phyloP scores from a whole-genome alignment of 129 eudicot species.

The Chrysanthemum lavandulifolium region DNA sequence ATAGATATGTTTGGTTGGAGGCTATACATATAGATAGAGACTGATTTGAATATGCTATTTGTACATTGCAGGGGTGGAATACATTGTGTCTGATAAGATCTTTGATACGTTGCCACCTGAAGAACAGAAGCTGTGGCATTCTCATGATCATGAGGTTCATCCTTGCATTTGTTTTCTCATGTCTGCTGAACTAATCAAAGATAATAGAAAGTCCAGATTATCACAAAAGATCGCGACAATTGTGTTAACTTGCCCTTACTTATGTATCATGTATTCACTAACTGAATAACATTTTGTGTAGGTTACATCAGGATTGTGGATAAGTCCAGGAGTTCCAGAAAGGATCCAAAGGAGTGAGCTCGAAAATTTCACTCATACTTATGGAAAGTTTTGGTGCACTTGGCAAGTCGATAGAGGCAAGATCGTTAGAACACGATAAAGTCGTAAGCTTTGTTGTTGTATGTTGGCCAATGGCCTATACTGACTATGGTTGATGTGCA shows the following conservation, averaged over 20 bases:
- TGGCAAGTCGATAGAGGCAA: conserved; percentile 89
- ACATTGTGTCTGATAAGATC: conserved; percentile 63
- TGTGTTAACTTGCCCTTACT: not conserved
- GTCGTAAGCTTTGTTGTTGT: not conserved
- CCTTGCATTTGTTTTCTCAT: not conserved
- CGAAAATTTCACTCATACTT: conserved; percentile 49
- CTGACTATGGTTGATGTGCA: conserved; percentile 7
- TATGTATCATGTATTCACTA: not conserved
- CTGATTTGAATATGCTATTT: not conserved
- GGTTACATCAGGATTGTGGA: conserved; percentile 79
- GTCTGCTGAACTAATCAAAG: not conserved
- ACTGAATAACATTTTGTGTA: not conserved
- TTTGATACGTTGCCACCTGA: conserved; percentile 63
- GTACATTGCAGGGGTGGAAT: conserved; percentile 60
- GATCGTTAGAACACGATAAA: not conserved
- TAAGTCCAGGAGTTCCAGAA: conserved; percentile 39
- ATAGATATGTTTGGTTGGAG: too few relatives aligned
- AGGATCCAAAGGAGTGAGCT: conserved; percentile 59
- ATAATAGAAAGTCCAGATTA: not conserved
- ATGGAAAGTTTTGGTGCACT: conserved; percentile 98
- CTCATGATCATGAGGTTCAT: conserved; percentile 80
- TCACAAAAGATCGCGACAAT: not conserved
- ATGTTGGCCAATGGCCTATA: not conserved
- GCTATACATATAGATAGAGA: not conserved
- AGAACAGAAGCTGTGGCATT: conserved; percentile 94